Evolutionary conservation across 108 stramenopile genomes (phyloP).

Genomic region (Pseudonitzschia multistriata): DNA sequence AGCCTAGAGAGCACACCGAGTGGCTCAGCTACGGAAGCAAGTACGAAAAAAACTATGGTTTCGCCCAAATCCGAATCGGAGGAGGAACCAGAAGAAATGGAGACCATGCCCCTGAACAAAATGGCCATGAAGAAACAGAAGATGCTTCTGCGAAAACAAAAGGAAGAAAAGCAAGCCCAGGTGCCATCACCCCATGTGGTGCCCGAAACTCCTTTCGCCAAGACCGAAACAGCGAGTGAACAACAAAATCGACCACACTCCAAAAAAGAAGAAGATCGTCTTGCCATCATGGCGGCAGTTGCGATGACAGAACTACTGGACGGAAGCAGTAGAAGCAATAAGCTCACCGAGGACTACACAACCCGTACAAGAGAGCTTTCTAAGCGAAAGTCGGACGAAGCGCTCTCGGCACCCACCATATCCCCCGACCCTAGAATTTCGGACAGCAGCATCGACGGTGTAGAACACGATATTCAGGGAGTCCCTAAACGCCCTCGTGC

Average conservation of each 20-base stretch:
- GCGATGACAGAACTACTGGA: conserved; percentile 57
- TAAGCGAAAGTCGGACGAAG: background rate
- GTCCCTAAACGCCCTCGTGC: background rate
- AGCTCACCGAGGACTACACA: background rate
- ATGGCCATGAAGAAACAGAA: conserved; percentile 7
- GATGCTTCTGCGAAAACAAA: background rate
- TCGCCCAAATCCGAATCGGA: background rate
- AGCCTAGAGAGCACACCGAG: background rate
- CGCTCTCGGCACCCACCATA: background rate
- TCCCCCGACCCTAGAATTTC: background rate
- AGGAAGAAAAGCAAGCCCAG: no score
- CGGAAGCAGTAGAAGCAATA: background rate
- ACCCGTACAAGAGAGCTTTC: no score
- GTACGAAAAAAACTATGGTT: background rate
- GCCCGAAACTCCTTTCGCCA: background rate
- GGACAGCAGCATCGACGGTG: background rate
- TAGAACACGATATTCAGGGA: background rate
- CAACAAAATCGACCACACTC: background rate
- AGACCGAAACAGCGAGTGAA: background rate
- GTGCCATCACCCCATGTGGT: background rate
- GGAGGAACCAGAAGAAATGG: background rate
- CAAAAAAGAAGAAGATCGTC: conserved; percentile 20
- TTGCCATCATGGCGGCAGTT: conserved; percentile 63
- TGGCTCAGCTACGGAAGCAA: background rate
- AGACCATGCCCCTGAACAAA: background rate